Percentiles rank a stretch among this genome's conserved stretches.
Conservation (phyloP, 768 basidiomycete species). For the Suillus alpinus region DNA sequence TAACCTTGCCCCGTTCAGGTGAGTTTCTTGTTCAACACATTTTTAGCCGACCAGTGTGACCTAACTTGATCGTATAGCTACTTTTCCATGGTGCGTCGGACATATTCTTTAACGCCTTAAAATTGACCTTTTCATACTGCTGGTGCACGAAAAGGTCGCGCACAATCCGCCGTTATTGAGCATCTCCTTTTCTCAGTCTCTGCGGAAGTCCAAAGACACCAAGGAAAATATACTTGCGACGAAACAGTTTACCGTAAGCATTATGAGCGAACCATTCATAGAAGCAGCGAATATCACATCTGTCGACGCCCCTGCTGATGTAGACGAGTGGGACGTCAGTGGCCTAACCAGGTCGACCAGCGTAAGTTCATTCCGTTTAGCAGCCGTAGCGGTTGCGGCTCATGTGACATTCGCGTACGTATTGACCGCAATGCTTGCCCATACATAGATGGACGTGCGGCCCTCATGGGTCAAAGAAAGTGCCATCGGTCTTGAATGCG, state of each 20-base stretch:
- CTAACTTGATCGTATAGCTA: constrained; percentile 36
- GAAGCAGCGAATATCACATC: constrained; percentile 57
- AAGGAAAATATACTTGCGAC: constrained; percentile 61
- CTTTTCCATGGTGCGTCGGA: constrained; percentile 54
- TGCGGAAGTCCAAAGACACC: constrained; percentile 54
- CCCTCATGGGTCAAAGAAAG: constrained; percentile 57
- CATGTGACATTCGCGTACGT: constrained; percentile 8
- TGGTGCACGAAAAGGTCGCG: constrained; percentile 40
- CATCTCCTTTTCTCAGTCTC: constrained; percentile 52
- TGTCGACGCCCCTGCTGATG: constrained; percentile 50
- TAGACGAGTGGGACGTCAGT: constrained; percentile 59
- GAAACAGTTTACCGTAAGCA: constrained; percentile 68
- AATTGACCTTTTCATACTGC: background rate
- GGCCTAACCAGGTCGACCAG: constrained; percentile 54
- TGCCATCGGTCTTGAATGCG: constrained; percentile 59
- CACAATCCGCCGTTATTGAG: constrained; percentile 67
- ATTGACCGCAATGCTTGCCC: constrained; percentile 10
- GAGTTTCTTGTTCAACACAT: constrained; percentile 17
- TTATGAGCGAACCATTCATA: constrained; percentile 64
- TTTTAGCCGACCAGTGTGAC: background rate
- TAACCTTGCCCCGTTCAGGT: constrained; percentile 72
- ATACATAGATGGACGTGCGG: constrained; percentile 42
- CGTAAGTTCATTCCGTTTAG: constrained; percentile 34
- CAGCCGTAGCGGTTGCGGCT: constrained; percentile 7
- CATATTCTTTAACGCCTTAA: background rate